Base-by-base conservation (phyloP, 768 basidiomycete species). In the Russula brevipes region DNA sequence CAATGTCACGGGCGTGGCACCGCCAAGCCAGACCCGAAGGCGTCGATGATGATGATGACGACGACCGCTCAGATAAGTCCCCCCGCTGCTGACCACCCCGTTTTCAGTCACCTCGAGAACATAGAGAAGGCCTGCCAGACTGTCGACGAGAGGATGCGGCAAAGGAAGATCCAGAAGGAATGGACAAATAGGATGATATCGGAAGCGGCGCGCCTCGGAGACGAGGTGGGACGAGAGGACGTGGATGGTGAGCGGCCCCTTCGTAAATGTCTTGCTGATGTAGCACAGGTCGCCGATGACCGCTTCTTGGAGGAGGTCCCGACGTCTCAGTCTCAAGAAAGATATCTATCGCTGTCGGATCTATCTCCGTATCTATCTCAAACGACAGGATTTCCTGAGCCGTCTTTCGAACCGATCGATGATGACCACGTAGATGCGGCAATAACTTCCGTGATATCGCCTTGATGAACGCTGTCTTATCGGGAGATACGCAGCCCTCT, bases 271-370 rank as follows among this genome's bases (percentile, higher is more conserved):
- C 19, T 17, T 45, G 19, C 5, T 30, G 16, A 5, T 35, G 9
- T n/a, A 3, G 44, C 38, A 45, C 51, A 60, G 16, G 19, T 16
- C 59, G 19, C 1, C 17, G n/a, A 35, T 35, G 52, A n/a, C n/a
- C 31, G 5, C 39, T 46, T 12, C 17, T 19, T 14, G 54, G 44
- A 55, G 19, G 54, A 30, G 24, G 46, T 61, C 39, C 60, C 60
- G 11, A 61, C 54, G 19, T 61, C 54, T 31, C 54, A 49, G 33
- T 61, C 60, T 17, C 54, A 55, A 55, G 60, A 61, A 47, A 31
- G 60, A 24, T 55, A 61, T 16, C n/a, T 55, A 38, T 47, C 52
- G 5, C 17, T 52, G 4, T 45, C n/a, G 12, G 38, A 36, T 30
- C 17, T 19, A 9, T 54, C 60, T 33, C 60, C n/a, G 12, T 30